Evolutionary conservation across 129 eudicot genomes (phyloP).

Genomic region (Helianthus annuus): HanXRQr2.0-SUNRISE NC_035441.2:41199247-41199746

Average conservation of each 20-base stretch:
- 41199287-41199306: background rate
- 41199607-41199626: conserved; percentile 28
- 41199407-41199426: conserved; percentile 68
- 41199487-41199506: conserved; percentile 49
- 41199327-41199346: conserved; percentile 78
- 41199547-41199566: conserved; percentile 33
- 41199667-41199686: conserved; percentile 1
- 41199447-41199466: conserved; percentile 32
- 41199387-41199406: conserved; percentile 94
- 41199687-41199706: conserved; percentile 17
- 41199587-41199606: conserved; percentile 22
- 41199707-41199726: conserved; percentile 34
- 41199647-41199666: conserved; percentile 58
- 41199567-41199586: conserved; percentile 52
- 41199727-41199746: conserved; percentile 33
- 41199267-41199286: too few relatives aligned
- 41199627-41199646: conserved; percentile 32
- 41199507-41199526: conserved; percentile 40
- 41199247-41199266: too few relatives aligned
- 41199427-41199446: conserved; percentile 44
- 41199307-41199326: conserved; percentile 28
- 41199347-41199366: conserved; percentile 95
- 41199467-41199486: conserved; percentile 57
- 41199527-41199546: conserved; percentile 35
- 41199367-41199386: conserved; percentile 94